Evolutionary conservation across 352 stramenopile genomes (phyloP), one percentile per base, ranked within the genome.

Genomic region (Aphanomyces cochlioides): DNA sequence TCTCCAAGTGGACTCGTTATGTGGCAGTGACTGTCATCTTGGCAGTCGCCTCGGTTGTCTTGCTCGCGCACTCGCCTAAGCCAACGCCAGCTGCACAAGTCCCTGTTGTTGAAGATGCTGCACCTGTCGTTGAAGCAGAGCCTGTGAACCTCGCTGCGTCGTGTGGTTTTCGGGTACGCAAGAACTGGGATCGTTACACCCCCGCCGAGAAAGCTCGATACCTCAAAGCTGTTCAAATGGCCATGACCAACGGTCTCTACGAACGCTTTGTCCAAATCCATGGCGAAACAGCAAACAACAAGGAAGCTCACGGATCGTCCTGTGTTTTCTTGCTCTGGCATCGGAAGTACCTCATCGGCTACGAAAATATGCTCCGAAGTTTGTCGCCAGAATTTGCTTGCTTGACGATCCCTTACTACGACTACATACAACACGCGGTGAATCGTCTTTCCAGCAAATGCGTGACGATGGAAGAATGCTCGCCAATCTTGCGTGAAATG

Each of bases 211-310:
- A 89, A 47, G 39, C 47, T 10, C 77, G 77, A n/a, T 89, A 87
- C 72, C 78, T 82, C 54, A 66, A 69, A 38, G 82, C 82, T 6
- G 13, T 89, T 6, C 70, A 75, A 7, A 65, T 75, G 12, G 67
- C 80, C 7, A 89, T 89, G 80, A 78, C 83, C 56, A 82, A 74
- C 0, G 82, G 82, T 5, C 74, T 72, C 3, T 87, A 86, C 72
- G 79, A 81, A 54, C 85, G 85, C 66, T 87, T 87, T 65, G 50
- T 87, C 28, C 75, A 83, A 65, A 84, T 89, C 59, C 81, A 89
- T 74, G 85, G 75, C 0, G 81, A 89, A 54, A 81, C 83, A 77
- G 73, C 74, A 56, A 86, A 79, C 7, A 74, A 84, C 47, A 76
- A 70, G 56, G 73, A 85, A 34, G 81, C 81, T 5, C 78, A 89